Conservation (phyloP, 1,139 yeast species). For the Kurtzmaniella quercitrusa region DNA sequence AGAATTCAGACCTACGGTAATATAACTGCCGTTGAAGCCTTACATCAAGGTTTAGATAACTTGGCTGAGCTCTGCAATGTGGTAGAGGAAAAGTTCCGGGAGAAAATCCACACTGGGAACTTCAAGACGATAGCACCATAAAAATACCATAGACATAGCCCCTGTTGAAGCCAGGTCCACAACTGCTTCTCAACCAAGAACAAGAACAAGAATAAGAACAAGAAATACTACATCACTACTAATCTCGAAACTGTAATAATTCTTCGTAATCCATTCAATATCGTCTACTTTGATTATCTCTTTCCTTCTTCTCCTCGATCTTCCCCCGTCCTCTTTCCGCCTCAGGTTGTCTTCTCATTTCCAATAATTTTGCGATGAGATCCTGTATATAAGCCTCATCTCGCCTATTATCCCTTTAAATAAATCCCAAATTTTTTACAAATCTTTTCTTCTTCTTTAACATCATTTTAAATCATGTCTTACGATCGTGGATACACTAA, state of each 20-base stretch:
- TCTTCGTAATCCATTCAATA: no score
- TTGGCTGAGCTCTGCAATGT: conserved; percentile 78
- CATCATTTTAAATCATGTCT: conserved; percentile 14
- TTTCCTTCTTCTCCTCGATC: no score
- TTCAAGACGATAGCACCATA: conserved; percentile 47
- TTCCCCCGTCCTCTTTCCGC: no score
- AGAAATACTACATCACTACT: no score
- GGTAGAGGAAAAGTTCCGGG: conserved; percentile 74
- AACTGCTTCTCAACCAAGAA: neutral
- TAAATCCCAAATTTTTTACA: neutral
- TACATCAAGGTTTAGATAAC: conserved; percentile 87
- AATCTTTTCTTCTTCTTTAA: conserved; percentile 3
- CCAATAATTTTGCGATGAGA: neutral
- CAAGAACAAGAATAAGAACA: no score
- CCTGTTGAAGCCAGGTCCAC: neutral
- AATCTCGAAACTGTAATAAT: no score
- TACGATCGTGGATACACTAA: conserved; percentile 12
- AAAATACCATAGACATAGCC: neutral
- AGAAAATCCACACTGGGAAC: conserved; percentile 51
- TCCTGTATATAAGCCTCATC: conserved; percentile 4
- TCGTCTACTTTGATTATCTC: no score
- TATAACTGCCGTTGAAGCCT: conserved; percentile 87
- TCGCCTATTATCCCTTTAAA: conserved; percentile 2
- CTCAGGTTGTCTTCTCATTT: no score
- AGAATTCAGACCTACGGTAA: conserved; percentile 93